Evolutionary conservation across 495 filamentous ascomycete genomes (phyloP), one percentile per base, ranked within the genome.

Genomic region (Penicillium malachiteum): DNA sequence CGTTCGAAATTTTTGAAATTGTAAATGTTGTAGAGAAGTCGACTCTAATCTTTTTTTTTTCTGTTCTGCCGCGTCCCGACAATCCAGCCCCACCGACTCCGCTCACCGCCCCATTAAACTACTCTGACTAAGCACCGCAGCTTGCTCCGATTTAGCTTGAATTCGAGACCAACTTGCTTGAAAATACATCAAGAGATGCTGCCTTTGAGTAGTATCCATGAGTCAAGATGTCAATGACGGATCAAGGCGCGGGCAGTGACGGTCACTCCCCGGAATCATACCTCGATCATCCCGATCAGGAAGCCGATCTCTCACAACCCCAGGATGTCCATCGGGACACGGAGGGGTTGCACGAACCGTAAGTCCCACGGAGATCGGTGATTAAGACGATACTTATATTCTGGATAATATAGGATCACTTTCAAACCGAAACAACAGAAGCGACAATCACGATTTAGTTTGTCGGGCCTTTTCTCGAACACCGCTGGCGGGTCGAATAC

Each of bases 381-480:
- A 52, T 7, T 12, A 30, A 39, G 35, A 11, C 16, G 26, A 32
- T 48, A 17, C 67, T 72, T 37, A 68, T 18, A n/a, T 13, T 12
- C 10, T 18, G 4, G 1, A 21, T 41, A 39, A 9, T 50, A 64
- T 55, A 88, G 89, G 3, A 78, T 91, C 48, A 84, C 87, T 14
- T 96, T 96, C 76, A 94, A 95, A 75, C 86, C 88, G 60, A 92
- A 90, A 65, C 83, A 84, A 60, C 21, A 26, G 21, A 91, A 91
- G 62, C 81, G 80, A 64, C 77, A 59, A 59, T 78, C 67, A 48
- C 73, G 68, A 66, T 87, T 77, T 69, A 85, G 68, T 56, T 71
- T 82, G 65, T 81, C 78, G 56, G 83, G 62, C 61, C 84, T 84
- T 72, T 83, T 77, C 54, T 76, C 83, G 42, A 67, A 59, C 49